A percentile compares a stretch with the other conserved stretches of the same genome.
Conservation (phyloP, 306 rosid genomes). For the Gastrolobium villosum region DNA sequence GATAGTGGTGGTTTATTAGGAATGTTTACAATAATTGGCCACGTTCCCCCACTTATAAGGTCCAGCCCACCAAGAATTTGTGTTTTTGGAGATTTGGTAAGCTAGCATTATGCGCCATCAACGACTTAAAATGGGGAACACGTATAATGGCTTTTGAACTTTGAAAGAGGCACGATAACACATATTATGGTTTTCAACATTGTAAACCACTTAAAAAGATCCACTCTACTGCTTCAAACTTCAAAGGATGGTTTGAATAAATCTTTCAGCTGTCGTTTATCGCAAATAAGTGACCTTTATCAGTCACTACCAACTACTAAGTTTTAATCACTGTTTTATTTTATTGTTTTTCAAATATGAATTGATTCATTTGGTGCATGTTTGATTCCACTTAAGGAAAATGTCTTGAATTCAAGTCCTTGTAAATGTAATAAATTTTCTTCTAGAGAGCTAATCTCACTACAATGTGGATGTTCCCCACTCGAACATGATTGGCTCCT, state of each 20-base stretch:
- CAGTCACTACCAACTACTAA: too few relatives aligned
- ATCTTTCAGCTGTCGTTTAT: too few relatives aligned
- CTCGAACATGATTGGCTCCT: too few relatives aligned
- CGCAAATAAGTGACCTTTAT: too few relatives aligned
- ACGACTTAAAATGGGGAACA: conserved; percentile 39
- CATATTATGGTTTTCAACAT: neutral
- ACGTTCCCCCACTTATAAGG: conserved; percentile 33
- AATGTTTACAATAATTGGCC: conserved; percentile 29
- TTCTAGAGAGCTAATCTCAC: too few relatives aligned
- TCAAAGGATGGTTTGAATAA: neutral
- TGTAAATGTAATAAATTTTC: too few relatives aligned
- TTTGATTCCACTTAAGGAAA: too few relatives aligned
- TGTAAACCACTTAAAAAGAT: conserved; percentile 18
- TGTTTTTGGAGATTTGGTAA: conserved; percentile 42
- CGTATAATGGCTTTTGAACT: conserved; percentile 29
- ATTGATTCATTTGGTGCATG: too few relatives aligned
- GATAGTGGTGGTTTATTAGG: conserved; percentile 39
- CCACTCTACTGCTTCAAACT: neutral
- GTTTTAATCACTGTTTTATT: too few relatives aligned
- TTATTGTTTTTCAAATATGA: too few relatives aligned
- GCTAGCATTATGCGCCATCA: conserved; percentile 44
- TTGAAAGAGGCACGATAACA: conserved; percentile 2
- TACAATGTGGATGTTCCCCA: too few relatives aligned
- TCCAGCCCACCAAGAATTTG: conserved; percentile 39
- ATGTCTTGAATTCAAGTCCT: too few relatives aligned